A percentile compares a stretch with the other conserved stretches of the same genome.
Conservation (phyloP, 768 basidiomycete species). For the Lactarius hengduanensis region DNA sequence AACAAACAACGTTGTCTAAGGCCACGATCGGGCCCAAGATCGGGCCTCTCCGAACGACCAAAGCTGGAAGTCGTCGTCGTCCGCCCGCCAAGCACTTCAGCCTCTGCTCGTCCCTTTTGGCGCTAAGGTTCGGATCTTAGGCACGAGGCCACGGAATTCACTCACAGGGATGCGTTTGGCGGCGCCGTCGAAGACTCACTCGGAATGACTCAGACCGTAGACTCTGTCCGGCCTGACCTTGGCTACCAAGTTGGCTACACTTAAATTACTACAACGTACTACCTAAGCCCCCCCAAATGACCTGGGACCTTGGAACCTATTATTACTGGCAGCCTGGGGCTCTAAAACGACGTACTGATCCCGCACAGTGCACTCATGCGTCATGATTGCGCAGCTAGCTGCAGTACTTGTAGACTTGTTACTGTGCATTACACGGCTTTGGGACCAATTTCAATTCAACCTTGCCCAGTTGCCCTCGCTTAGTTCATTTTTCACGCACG, state of each 20-base stretch:
- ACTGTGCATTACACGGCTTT: not conserved
- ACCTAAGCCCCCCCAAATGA: not conserved
- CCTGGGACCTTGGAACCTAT: not conserved
- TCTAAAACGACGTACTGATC: not conserved
- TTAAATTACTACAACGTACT: no score
- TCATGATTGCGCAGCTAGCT: not conserved
- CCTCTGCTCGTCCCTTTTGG: no score
- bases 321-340: not conserved
- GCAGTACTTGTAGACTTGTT: not conserved
- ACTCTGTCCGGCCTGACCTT: not conserved
- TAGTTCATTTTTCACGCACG: not conserved
- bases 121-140: no score
- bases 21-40: no score
- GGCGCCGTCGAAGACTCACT: not conserved
- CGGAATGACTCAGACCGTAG: not conserved
- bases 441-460: not conserved
- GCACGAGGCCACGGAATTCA: no score
- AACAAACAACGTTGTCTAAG: no score
- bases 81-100: no score
- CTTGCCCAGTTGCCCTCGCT: not conserved
- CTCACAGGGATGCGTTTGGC: no score
- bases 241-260: not conserved
- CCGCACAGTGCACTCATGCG: not conserved
- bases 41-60: no score
- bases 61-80: no score